phyloP scores from a whole-genome alignment of 2,329 filamentous ascomycete genomes.

The Curvularia verruculosa region DNA sequence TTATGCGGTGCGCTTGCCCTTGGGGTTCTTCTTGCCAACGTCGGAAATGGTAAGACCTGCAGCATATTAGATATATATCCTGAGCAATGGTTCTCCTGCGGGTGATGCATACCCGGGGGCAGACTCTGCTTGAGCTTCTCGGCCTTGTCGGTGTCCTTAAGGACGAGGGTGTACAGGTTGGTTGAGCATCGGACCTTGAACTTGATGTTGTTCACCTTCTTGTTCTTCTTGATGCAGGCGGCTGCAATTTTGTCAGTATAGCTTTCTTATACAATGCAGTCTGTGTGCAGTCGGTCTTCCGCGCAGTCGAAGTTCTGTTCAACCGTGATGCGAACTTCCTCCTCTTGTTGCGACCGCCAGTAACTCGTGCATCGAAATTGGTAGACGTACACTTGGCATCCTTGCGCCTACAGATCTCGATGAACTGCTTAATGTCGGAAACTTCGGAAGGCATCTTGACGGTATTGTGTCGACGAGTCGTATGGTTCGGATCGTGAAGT shows the following conservation, averaged over 20 bases:
- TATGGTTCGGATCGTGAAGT: slow-evolving; percentile 32
- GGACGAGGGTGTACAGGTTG: slow-evolving; percentile 96
- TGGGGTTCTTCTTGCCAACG: slow-evolving; percentile 68
- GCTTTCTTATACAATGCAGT: neutral
- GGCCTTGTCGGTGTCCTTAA: slow-evolving; percentile 99
- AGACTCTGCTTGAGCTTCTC: slow-evolving; percentile 99
- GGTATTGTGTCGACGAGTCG: slow-evolving; percentile 49
- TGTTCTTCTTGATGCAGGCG: slow-evolving; percentile 79
- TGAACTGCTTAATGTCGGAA: slow-evolving; percentile 99
- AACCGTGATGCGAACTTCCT: slow-evolving; percentile 10
- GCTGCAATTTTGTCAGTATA: slow-evolving; percentile 41
- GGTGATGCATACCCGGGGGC: slow-evolving; percentile 78
- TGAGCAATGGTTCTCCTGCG: neutral
- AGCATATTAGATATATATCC: slow-evolving; percentile 13
- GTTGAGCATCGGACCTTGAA: slow-evolving; percentile 99
- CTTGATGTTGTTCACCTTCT: slow-evolving; percentile 90
- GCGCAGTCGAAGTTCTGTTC: slow-evolving; percentile 2
- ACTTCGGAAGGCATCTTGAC: slow-evolving; percentile 97
- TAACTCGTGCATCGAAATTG: slow-evolving; percentile 1
- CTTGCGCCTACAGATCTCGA: slow-evolving; percentile 99
- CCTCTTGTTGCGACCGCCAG: slow-evolving; percentile 12
- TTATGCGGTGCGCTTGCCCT: slow-evolving; percentile 56
- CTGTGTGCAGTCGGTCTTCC: neutral
- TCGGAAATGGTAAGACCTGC: slow-evolving; percentile 65
- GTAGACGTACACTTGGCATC: slow-evolving; percentile 93